These are phyloP conservation scores for Suillus decipiens DNA, from an alignment of 768 basidiomycete genomes.

Conservation along the genomic window DNA sequence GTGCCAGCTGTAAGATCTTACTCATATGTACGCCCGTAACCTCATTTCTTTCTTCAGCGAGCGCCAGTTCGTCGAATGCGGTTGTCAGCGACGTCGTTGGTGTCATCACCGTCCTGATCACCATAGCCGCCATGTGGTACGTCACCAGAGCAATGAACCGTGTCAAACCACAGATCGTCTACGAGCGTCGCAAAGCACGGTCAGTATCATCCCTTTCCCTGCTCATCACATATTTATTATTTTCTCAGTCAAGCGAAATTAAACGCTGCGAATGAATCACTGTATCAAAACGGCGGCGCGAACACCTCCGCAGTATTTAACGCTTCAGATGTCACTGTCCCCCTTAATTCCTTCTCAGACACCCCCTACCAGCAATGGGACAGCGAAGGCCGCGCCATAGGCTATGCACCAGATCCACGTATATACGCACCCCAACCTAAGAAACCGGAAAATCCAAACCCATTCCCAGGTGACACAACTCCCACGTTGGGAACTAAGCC, in stretches of 20 bases:
- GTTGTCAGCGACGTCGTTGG: conserved; percentile 73
- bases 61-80: conserved; percentile 48
- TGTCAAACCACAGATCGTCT: conserved; percentile 67
- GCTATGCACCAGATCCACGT: conserved; percentile 45
- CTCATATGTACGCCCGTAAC: not conserved
- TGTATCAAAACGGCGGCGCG: conserved; percentile 32
- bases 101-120: conserved; percentile 68
- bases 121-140: conserved; percentile 81
- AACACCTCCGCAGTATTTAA: conserved; percentile 37
- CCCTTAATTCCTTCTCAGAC: conserved; percentile 26
- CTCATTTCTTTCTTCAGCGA: conserved; percentile 15
- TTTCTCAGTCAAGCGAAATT: conserved; percentile 55
- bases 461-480: conserved; percentile 19
- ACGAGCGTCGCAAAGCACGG: conserved; percentile 71
- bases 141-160: conserved; percentile 71
- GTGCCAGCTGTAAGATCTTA: conserved; percentile 34
- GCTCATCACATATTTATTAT: conserved; percentile 8
- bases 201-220: conserved; percentile 27
- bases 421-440: conserved; percentile 56
- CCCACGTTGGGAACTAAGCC: conserved; percentile 14
- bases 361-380: conserved; percentile 53
- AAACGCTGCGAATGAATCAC: conserved; percentile 26
- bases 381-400: conserved; percentile 47
- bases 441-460: conserved; percentile 16
- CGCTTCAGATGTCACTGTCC: conserved; percentile 46